Percentiles rank a stretch among this genome's conserved stretches.
These are phyloP conservation scores for Dentipellis sp. DNA, from an alignment of 768 basidiomycete genomes.

Conservation along the genomic window DNA sequence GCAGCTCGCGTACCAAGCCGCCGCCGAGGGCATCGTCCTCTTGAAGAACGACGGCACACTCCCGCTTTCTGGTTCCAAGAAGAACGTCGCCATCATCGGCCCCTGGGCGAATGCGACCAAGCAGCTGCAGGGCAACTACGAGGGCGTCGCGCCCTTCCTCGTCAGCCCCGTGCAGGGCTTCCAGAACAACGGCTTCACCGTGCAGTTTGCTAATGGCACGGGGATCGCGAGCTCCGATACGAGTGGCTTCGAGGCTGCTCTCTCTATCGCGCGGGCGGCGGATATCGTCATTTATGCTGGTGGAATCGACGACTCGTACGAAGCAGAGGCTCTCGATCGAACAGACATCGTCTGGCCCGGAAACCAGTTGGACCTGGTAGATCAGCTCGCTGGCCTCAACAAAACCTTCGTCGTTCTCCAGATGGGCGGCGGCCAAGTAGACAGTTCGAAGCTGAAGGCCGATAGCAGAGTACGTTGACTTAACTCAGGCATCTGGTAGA, in stretches of 20 bases:
- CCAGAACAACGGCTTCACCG: constrained; percentile 35
- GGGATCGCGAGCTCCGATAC: constrained; percentile 29
- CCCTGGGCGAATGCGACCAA: constrained; percentile 49
- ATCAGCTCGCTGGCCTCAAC: constrained; percentile 32
- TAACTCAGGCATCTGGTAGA: background rate
- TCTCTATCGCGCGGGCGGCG: constrained; percentile 37
- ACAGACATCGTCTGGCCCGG: constrained; percentile 45
- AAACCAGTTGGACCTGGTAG: constrained; percentile 41
- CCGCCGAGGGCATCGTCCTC: constrained; percentile 46
- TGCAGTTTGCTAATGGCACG: constrained; percentile 35
- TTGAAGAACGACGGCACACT: constrained; percentile 57
- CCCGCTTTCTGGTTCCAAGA: constrained; percentile 36
- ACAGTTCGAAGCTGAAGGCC: constrained; percentile 35
- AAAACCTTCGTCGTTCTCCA: constrained; percentile 47
- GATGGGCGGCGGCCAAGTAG: constrained; percentile 50
- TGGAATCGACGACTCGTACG: constrained; percentile 42
- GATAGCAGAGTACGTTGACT: constrained; percentile 24
- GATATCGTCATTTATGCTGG: constrained; percentile 45
- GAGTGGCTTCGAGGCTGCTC: constrained; percentile 39
- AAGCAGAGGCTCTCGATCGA: constrained; percentile 39
- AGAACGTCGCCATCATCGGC: constrained; percentile 48
- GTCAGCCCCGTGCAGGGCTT: constrained; percentile 44
- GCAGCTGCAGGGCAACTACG: constrained; percentile 51
- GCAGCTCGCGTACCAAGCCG: constrained; percentile 39
- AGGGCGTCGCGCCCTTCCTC: constrained; percentile 45